phyloP scores from a whole-genome alignment of 768 basidiomycete species.

The Daedaleopsis nitida region DNA sequence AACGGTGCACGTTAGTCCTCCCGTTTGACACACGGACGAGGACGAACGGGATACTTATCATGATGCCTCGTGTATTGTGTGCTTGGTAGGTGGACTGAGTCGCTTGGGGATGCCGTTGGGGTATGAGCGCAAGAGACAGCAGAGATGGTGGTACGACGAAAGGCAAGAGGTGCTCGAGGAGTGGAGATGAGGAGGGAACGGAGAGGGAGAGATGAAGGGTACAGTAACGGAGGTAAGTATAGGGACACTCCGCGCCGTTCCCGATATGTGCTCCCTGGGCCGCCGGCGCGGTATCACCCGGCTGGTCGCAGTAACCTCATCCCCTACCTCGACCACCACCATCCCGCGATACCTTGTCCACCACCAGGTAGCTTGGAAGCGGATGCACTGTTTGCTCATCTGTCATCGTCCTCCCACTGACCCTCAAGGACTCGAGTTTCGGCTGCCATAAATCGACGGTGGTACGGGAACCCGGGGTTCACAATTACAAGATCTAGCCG shows the following conservation, averaged over 20 bases:
- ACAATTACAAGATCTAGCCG: not conserved
- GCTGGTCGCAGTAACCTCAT: not conserved
- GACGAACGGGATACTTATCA: conserved; percentile 53
- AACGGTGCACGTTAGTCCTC: conserved; percentile 31
- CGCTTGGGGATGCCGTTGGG: not conserved
- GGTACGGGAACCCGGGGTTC: not conserved
- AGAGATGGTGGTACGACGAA: not conserved
- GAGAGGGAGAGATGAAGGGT: conserved; percentile 3
- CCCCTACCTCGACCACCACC: not conserved
- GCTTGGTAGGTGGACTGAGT: not conserved
- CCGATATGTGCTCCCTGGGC: conserved; percentile 6
- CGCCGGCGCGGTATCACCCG: conserved; percentile 1
- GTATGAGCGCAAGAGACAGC: conserved; percentile 2
- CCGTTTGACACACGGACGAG: not conserved
- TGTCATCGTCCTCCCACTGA: too few species aligned
- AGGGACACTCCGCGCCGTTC: not conserved
- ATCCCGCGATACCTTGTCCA: not conserved
- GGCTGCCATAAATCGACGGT: not conserved
- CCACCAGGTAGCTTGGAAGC: not conserved
- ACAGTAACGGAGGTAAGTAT: not conserved
- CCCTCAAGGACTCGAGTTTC: too few species aligned
- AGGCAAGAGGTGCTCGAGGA: not conserved
- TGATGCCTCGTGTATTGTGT: conserved; percentile 31
- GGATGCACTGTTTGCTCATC: too few species aligned
- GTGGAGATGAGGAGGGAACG: not conserved